Conservation (phyloP, 2,329 filamentous ascomycete genomes). For the Aureobasidium namibiae region DNA sequence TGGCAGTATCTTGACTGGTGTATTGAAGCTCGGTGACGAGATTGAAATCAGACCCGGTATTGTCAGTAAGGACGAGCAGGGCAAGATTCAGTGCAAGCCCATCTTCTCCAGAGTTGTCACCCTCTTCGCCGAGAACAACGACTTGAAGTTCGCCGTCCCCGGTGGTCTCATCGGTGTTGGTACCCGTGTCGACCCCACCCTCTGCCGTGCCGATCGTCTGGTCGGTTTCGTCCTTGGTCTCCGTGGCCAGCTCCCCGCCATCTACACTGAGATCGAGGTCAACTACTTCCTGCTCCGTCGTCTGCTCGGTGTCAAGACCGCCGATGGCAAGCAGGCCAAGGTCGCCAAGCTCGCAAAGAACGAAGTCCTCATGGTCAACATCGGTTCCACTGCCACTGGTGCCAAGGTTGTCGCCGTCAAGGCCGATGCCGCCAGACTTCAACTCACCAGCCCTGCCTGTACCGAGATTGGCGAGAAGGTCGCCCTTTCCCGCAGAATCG, state of each 20-base stretch:
- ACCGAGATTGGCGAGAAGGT: constrained; percentile 98
- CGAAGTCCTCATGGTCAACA: constrained; percentile 99
- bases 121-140: constrained; percentile 95
- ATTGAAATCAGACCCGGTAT: constrained; percentile 99
- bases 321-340: constrained; percentile 98
- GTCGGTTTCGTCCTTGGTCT: constrained; percentile 96
- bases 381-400: constrained; percentile 92
- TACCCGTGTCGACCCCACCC: constrained; percentile 91
- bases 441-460: constrained; percentile 75
- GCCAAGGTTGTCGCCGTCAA: constrained; percentile 96
- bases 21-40: constrained; percentile 93
- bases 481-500: constrained; percentile 88
- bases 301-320: constrained; percentile 91
- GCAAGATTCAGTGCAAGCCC: constrained; percentile 90
- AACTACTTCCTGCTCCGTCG: constrained; percentile 98
- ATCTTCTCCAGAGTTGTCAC: constrained; percentile 94
- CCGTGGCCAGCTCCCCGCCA: constrained; percentile 85
- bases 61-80: constrained; percentile 87
- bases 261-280: constrained; percentile 97
- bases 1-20: constrained; percentile 92
- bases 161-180: constrained; percentile 95
- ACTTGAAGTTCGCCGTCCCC: constrained; percentile 95
- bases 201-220: constrained; percentile 97
- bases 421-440: constrained; percentile 93
- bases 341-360: constrained; percentile 97